These are phyloP conservation scores for Ochetophila trinervis DNA, from an alignment of 306 rosid genomes.

Conservation along the genomic window DNA sequence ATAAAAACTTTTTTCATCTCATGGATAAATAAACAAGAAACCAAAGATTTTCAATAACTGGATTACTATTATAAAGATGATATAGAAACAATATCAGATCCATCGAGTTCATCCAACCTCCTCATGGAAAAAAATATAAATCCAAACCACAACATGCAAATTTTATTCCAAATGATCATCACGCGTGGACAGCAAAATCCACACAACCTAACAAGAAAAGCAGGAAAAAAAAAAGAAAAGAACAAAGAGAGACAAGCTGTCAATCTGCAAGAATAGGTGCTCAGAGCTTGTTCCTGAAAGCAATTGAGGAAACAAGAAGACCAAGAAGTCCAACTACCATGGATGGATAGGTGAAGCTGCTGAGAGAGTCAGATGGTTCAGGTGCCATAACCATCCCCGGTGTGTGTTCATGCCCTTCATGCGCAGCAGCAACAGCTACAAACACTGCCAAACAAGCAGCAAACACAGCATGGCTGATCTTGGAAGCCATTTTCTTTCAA, in stretches of 20 bases:
- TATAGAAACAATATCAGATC: too few relatives aligned
- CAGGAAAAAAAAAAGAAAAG: neutral
- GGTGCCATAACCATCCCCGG: constrained; percentile 32
- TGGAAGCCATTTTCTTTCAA: constrained; percentile 34
- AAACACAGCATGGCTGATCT: constrained; percentile 23
- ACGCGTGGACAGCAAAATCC: too few relatives aligned
- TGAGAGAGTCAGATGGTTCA: constrained; percentile 8
- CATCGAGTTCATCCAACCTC: too few relatives aligned
- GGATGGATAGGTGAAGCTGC: constrained; percentile 28
- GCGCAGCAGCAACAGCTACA: constrained; percentile 34
- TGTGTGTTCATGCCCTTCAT: constrained; percentile 14
- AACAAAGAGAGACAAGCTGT: neutral
- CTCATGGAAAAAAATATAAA: too few relatives aligned
- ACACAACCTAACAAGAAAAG: too few relatives aligned
- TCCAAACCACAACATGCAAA: too few relatives aligned
- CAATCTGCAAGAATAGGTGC: neutral
- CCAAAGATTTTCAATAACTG: too few relatives aligned
- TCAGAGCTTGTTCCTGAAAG: constrained; percentile 21
- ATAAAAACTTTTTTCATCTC: too few relatives aligned
- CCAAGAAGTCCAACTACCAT: constrained; percentile 28
- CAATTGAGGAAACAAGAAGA: constrained; percentile 28
- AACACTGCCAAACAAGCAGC: constrained; percentile 29
- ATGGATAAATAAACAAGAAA: too few relatives aligned
- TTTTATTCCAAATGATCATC: too few relatives aligned
- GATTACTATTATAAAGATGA: too few relatives aligned